phyloP scores from a whole-genome alignment of 2,329 filamentous ascomycete species.

The Exophiala xenobiotica region DNA sequence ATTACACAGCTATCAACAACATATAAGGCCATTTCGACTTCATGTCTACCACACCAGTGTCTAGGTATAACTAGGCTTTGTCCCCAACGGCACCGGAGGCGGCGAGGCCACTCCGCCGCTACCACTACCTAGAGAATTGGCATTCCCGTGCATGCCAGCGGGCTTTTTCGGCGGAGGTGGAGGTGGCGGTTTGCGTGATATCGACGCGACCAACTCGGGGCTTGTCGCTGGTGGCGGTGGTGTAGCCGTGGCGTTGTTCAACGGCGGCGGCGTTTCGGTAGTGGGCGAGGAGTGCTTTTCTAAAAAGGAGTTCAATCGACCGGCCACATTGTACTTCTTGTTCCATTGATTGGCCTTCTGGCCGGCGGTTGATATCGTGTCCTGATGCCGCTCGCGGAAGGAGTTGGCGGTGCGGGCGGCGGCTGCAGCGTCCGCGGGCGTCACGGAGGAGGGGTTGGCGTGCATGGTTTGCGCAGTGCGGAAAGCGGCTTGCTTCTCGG shows the following conservation, averaged over 20 bases:
- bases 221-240: constrained; percentile 29
- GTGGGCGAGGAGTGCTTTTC: constrained; percentile 41
- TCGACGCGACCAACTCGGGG: constrained; percentile 33
- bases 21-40: background rate
- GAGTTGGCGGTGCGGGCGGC: constrained; percentile 61
- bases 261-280: constrained; percentile 31
- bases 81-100: constrained; percentile 58
- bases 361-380: constrained; percentile 63
- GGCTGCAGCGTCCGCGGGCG: constrained; percentile 56
- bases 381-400: constrained; percentile 68
- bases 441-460: constrained; percentile 62
- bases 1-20: too few species aligned
- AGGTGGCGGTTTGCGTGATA: constrained; percentile 51
- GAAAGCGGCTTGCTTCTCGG: constrained; percentile 62
- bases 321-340: constrained; percentile 60
- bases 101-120: constrained; percentile 39
- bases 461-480: constrained; percentile 60
- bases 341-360: constrained; percentile 58
- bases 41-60: background rate
- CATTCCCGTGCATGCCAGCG: constrained; percentile 41
- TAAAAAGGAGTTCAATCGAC: constrained; percentile 50
- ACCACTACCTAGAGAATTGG: constrained; percentile 25
- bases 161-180: constrained; percentile 61
- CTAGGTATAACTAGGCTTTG: constrained; percentile 49
- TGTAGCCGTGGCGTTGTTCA: constrained; percentile 16